A percentile compares a stretch with the other conserved stretches of the same genome.
These are phyloP conservation scores for Cordia subcordata DNA, from an alignment of 257 asterid species.

Conservation along the genomic window DNA sequence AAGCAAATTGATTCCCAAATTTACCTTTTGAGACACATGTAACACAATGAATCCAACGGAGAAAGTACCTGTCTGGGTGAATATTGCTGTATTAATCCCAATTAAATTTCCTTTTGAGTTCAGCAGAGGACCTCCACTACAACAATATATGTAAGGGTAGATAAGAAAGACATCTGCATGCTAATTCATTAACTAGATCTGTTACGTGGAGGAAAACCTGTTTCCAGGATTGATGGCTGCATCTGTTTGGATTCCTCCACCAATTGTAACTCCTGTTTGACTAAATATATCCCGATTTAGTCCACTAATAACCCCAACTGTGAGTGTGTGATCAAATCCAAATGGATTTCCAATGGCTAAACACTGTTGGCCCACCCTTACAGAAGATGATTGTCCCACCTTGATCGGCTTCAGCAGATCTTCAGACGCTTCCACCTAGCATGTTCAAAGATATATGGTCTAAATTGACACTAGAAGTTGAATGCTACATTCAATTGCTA, in stretches of 20 bases:
- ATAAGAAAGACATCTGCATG: not conserved
- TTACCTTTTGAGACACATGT: conserved; percentile 1
- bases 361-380: conserved; percentile 92
- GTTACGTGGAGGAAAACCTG: conserved; percentile 43
- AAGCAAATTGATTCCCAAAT: not conserved
- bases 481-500: not conserved
- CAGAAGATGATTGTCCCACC: conserved; percentile 68
- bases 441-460: conserved; percentile 4
- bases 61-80: conserved; percentile 77
- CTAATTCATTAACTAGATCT: not conserved
- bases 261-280: conserved; percentile 92
- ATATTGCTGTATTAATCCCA: conserved; percentile 96
- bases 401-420: conserved; percentile 76
- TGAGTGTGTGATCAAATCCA: conserved; percentile 97
- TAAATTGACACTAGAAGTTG: not conserved
- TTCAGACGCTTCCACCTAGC: conserved; percentile 77
- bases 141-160: conserved; percentile 12
- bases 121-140: conserved; percentile 93
- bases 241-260: conserved; percentile 97
- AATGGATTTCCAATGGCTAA: conserved; percentile 97
- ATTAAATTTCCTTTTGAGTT: conserved; percentile 85
- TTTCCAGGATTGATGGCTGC: conserved; percentile 99
- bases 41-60: conserved; percentile 2
- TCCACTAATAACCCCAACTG: conserved; percentile 94
- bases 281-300: conserved; percentile 89